Base-by-base conservation (phyloP, 305 asterid species). In the Solanum aculeatissimum region DNA sequence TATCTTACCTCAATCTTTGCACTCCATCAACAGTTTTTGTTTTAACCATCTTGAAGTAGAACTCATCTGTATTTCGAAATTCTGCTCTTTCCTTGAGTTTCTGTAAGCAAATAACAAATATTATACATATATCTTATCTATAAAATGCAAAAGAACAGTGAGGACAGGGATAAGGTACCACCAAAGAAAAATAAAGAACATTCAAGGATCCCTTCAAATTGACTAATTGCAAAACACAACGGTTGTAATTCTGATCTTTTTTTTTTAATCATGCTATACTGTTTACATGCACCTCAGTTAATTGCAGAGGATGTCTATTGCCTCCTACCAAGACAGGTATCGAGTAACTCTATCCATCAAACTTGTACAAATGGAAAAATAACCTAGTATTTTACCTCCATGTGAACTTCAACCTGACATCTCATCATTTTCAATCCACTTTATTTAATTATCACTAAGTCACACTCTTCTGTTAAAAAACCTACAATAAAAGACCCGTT, bases 1-100 rank as follows among this genome's bases (percentile, higher is more conserved):
- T 85, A 75, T 85, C 96, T 90, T 92, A 95, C 99, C 84, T 91
- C 21, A 42, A 72, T 87, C 82, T 92, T 88, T 94, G 98, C 65
- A 95, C 95, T 86, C 98, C 97, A 32, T 84, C 85, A 25, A 87
- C 83, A 13, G 93, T 92, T 88, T 79, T 92, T 42, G 97, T 71
- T 8, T 89, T 92, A 60, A 90, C 83, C 98, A 95, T 94, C 91
- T 87, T 89, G 89, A 95, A 95, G 88, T 93, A 89, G 87, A 95
- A 95, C 86, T 95, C 97, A 88, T 95, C 97, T 0, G 98, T 97
- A 84, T 95, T 95, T 88, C 92, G 90, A 79, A 87, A 90, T 9
- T 96, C 93, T 0, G 99, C 97, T 63, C 92, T 94, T 85, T 91
- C 98, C 89, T 89, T 91, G 77, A 93, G 97, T 92, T 91, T 95